Evolutionary conservation across 257 asterid genomes (phyloP).

Genomic region (Nicotiana benthamiana): DNA sequence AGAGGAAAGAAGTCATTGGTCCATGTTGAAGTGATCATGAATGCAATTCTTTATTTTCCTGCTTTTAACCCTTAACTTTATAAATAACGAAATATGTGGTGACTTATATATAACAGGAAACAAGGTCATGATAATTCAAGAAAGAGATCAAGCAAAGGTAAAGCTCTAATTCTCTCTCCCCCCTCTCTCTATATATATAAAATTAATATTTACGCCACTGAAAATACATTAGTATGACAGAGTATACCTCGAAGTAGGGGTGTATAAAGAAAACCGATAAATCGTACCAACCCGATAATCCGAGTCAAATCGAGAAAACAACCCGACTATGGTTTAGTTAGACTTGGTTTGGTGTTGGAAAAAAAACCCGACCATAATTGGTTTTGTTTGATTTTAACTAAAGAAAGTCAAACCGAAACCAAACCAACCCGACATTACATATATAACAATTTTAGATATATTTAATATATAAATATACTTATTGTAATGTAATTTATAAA

Average conservation of each 20-base stretch:
- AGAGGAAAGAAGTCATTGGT: background rate
- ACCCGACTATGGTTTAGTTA: too few species aligned
- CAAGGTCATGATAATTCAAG: background rate
- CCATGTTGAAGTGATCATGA: background rate
- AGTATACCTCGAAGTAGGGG: background rate
- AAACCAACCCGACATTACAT: too few species aligned
- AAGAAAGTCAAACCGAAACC: too few species aligned
- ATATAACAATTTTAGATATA: too few species aligned
- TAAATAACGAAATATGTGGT: background rate
- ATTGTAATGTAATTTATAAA: too few species aligned
- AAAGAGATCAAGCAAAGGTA: background rate
- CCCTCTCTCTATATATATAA: background rate
- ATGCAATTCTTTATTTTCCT: background rate
- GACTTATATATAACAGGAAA: slow-evolving; percentile 3
- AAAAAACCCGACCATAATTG: too few species aligned
- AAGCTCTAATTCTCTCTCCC: background rate
- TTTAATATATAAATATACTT: too few species aligned
- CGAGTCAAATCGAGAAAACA: too few species aligned
- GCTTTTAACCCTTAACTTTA: background rate
- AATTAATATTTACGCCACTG: background rate
- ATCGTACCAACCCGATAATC: too few species aligned
- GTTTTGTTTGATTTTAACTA: too few species aligned
- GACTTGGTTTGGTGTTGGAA: too few species aligned
- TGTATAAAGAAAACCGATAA: too few species aligned
- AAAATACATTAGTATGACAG: background rate